phyloP scores from a whole-genome alignment of 2,329 filamentous ascomycete genomes.

The Polytolypa hystricis region DNA sequence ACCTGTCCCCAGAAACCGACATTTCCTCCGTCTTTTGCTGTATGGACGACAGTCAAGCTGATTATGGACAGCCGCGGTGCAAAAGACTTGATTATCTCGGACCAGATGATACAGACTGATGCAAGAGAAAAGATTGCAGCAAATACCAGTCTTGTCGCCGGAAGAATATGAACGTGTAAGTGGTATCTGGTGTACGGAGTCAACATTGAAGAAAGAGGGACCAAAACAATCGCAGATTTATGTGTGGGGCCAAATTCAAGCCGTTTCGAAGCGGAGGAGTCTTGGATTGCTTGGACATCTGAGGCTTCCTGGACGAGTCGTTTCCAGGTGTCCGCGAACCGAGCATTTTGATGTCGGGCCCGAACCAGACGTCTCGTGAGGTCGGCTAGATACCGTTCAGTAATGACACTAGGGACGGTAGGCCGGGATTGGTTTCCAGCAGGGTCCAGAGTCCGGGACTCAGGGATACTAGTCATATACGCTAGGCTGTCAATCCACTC shows the following conservation, averaged over 20 bases:
- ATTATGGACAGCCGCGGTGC: constrained; percentile 65
- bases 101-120: constrained; percentile 81
- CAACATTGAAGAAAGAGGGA: constrained; percentile 27
- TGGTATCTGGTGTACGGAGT: constrained; percentile 76
- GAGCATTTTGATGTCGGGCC: constrained; percentile 68
- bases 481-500: constrained; percentile 95
- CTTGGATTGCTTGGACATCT: constrained; percentile 67
- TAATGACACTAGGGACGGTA: constrained; percentile 68
- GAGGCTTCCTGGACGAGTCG: constrained; percentile 62
- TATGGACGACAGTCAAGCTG: constrained; percentile 52
- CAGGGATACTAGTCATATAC: constrained; percentile 61
- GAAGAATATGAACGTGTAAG: constrained; percentile 62
- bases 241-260: constrained; percentile 68
- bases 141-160: constrained; percentile 51
- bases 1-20: constrained; percentile 80
- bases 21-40: constrained; percentile 57
- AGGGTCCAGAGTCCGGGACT: constrained; percentile 38
- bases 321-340: constrained; percentile 81
- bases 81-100: constrained; percentile 77
- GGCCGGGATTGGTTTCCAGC: constrained; percentile 29
- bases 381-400: constrained; percentile 84
- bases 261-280: constrained; percentile 68
- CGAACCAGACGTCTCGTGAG: constrained; percentile 71
- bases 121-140: constrained; percentile 61
- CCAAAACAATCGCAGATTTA: constrained; percentile 43